phyloP scores from a whole-genome alignment of 805 yeast genomes.

The Lipomyces sp. region DNA sequence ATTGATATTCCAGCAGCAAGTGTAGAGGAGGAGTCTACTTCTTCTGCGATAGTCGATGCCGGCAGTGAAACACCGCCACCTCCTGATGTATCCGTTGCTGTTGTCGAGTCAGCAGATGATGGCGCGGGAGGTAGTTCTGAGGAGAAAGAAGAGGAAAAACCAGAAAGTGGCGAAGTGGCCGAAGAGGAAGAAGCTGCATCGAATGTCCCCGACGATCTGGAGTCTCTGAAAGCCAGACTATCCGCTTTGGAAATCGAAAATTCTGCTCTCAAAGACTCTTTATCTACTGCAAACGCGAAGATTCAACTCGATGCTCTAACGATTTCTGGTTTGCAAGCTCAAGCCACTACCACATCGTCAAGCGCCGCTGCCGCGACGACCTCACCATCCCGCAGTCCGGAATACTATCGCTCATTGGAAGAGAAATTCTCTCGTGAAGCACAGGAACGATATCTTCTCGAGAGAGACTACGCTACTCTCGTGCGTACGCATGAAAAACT shows the following conservation, averaged over 20 bases:
- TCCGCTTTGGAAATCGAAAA: conserved; percentile 15
- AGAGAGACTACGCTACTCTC: conserved; percentile 22
- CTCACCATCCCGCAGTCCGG: conserved; percentile 1
- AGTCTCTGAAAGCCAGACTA: conserved; percentile 1
- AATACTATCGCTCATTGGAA: conserved; percentile 17
- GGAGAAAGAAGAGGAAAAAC: conserved; percentile 1
- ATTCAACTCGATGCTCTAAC: conserved; percentile 21
- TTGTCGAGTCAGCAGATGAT: conserved; percentile 39
- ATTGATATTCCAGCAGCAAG: conserved; percentile 6
- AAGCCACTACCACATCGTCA: neutral
- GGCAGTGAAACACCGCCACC: conserved; percentile 30
- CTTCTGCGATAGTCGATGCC: conserved; percentile 1
- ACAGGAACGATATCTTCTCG: conserved; percentile 25
- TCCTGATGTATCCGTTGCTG: conserved; percentile 35
- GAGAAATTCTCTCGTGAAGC: conserved; percentile 28
- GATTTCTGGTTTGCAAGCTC: conserved; percentile 4
- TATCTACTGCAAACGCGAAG: conserved; percentile 23
- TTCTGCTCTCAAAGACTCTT: conserved; percentile 21
- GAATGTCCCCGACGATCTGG: too few relatives aligned
- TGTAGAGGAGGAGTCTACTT: too few relatives aligned
- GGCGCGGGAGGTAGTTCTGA: conserved; percentile 50
- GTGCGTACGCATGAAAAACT: conserved; percentile 25
- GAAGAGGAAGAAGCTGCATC: too few relatives aligned
- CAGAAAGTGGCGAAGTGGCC: too few relatives aligned
- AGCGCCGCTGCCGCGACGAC: neutral